Conservation (phyloP, 2,329 filamentous ascomycete species). For the Colletotrichum salicis region DNA sequence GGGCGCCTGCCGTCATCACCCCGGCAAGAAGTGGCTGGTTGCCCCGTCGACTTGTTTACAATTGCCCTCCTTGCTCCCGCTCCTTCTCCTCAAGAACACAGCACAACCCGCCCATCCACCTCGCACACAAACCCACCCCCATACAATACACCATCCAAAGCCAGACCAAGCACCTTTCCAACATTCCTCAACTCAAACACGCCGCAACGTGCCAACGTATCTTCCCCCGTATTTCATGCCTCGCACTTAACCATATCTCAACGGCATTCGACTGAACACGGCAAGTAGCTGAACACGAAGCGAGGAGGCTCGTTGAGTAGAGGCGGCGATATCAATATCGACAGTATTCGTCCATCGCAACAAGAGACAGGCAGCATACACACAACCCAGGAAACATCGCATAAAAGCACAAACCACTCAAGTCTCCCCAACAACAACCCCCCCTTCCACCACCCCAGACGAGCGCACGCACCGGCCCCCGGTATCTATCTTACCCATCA, state of each 20-base stretch:
- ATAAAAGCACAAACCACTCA: conserved; percentile 29
- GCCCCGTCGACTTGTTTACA: conserved; percentile 42
- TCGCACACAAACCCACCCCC: conserved; percentile 33
- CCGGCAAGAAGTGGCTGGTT: conserved; percentile 38
- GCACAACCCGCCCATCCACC: conserved; percentile 36
- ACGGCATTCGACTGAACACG: conserved; percentile 28
- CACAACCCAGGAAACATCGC: conserved; percentile 22
- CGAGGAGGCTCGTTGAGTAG: not conserved
- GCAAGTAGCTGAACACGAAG: not conserved
- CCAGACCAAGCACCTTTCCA: conserved; percentile 24
- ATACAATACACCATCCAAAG: conserved; percentile 31
- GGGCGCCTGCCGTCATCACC: conserved; percentile 36
- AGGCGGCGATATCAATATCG: not conserved
- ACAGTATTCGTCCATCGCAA: not conserved
- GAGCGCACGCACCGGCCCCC: conserved; percentile 20
- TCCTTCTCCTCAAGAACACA: conserved; percentile 35
- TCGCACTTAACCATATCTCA: conserved; percentile 16
- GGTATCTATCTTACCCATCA: conserved; percentile 9
- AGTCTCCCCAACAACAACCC: conserved; percentile 20
- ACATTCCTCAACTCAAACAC: conserved; percentile 31
- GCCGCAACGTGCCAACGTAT: conserved; percentile 31
- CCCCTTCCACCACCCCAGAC: conserved; percentile 5
- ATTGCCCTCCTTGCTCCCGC: conserved; percentile 34
- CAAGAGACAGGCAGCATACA: conserved; percentile 18
- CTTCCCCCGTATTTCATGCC: conserved; percentile 19